A percentile compares a stretch with the other conserved stretches of the same genome.
Evolutionary conservation across 495 filamentous ascomycete species (phyloP).

Genomic region (Entonaema liquescens): DNA sequence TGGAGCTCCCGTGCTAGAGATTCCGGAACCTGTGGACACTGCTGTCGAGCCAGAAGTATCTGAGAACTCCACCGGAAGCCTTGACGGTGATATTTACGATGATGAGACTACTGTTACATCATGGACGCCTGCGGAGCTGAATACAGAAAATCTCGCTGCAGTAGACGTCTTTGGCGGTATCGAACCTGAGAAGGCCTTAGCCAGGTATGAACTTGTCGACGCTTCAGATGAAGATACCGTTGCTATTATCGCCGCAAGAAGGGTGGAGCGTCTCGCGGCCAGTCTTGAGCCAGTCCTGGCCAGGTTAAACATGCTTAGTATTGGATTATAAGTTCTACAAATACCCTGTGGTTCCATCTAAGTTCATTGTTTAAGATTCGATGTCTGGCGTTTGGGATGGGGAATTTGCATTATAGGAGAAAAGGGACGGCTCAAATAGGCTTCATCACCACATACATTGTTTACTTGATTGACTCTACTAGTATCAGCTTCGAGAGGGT

Average conservation of each 20-base stretch:
- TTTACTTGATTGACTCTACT: neutral
- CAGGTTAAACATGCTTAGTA: constrained; percentile 51
- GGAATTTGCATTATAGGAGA: constrained; percentile 20
- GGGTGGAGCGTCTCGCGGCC: constrained; percentile 53
- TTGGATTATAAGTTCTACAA: constrained; percentile 45
- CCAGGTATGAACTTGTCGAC: constrained; percentile 66
- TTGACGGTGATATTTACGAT: constrained; percentile 46
- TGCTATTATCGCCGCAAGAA: constrained; percentile 48
- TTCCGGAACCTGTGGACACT: constrained; percentile 44
- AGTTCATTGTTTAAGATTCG: no score
- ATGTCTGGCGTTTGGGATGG: constrained; percentile 15
- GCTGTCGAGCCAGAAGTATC: constrained; percentile 61
- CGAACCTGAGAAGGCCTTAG: constrained; percentile 64
- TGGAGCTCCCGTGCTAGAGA: constrained; percentile 56
- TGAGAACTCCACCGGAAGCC: constrained; percentile 18
- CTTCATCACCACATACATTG: constrained; percentile 18
- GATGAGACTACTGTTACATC: constrained; percentile 54
- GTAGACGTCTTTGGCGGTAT: constrained; percentile 64
- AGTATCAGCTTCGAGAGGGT: constrained; percentile 10
- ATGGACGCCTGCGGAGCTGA: constrained; percentile 41
- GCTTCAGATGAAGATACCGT: constrained; percentile 56
- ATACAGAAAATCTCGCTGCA: constrained; percentile 45
- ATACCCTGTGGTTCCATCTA: neutral
- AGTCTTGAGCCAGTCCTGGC: constrained; percentile 51
- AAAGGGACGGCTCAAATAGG: constrained; percentile 17